Base-by-base conservation (phyloP, 345 rosid species). In the Eucalyptus pauciflora region DNA sequence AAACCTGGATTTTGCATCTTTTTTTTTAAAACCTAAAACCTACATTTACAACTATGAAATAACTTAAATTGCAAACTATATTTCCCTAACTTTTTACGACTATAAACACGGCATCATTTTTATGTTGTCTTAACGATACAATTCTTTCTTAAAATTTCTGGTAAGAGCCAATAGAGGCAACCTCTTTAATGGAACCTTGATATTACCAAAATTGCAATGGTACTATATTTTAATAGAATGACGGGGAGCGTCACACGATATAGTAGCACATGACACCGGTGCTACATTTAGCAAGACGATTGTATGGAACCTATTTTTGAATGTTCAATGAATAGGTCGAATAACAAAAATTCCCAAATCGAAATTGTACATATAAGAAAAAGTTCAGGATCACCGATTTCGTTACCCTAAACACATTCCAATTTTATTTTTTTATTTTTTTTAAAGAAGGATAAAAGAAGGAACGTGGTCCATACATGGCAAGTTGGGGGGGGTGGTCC, bases 211-310 rank as follows among this genome's bases (percentile, higher is more conserved):
- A 64, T n/a, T 64, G 41, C 10, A n/a, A 64, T n/a, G 17, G 10
- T n/a, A 2, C 37, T 64, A 29, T 13, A 64, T 64, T 64, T 64
- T 64, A 14, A 29, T 4, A n/a, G 71, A 64, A 64, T 64, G 20
- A 64, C 1, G 37, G 20, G 10, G 37, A 64, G 76, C 1, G 8
- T 41, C 29, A 0, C 2, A 0, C 5, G 1, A 20, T 41, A 8
- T 20, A 71, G n/a, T 33, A 8, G 80, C 6, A 33, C 2, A 3
- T 33, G 45, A 69, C 24, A 71, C 18, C 4, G 8, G 14, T 3
- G 27, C 46, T 37, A 69, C 24, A 17, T 69, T 69, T 9, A 37
- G 81, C 13, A 20, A 24, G 22, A 18, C 12, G 46, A 37, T 7
- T 3, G 7, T 46, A 10, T 3, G 4, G 46, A 18, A 37, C 81